Evolutionary conservation across 352 stramenopile genomes (phyloP), one percentile per base, ranked within the genome.

Genomic region (Pythium rhizo-oryzae): DNA sequence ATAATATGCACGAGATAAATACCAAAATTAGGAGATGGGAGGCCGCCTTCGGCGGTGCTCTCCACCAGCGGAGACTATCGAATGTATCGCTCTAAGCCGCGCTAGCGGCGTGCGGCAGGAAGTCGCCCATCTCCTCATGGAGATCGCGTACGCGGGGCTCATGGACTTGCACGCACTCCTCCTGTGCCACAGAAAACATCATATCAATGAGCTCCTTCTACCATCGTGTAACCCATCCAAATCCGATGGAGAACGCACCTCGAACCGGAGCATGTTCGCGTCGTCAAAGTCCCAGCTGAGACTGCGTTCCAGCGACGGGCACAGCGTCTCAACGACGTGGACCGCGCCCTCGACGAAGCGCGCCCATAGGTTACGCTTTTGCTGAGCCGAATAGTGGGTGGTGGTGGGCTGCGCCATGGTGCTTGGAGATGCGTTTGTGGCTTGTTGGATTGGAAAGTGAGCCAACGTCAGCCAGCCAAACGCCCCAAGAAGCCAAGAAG

Each of bases 281-380:
- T 71, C 58, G n/a, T 16, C 47, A 15, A 65, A 47, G 58, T 71
- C 58, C 65, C 65, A 71, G 8, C 46, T 47, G 19, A 71, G 65
- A 13, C 7, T 63, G 44, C 37, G 57, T 33, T 71, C 58, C 0
- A 71, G 65, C 9, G 57, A 25, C 12, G 65, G 65, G 24, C 65
- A 71, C 2, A 71, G 33, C 51, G 23, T 62, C 52, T 71, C 65
- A 7, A 63, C 57, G n/a, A 62, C 21, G 30, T 60, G 52, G 21
- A 71, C 65, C 6, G 52, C 51, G 55, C 65, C n/a, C 47, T 67
- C 50, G 19, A 67, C 43, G 33, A 67, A 41, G 6, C 44, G 52
- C 21, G 58, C 59, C 65, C 65, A 71, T 16, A 67, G 54, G 35
- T 67, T 37, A 7, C 37, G 21, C 43, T 59, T 51, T 13, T 18